Conservation (phyloP, 2,329 filamentous ascomycete genomes). For the Fusarium paranaense region DNA sequence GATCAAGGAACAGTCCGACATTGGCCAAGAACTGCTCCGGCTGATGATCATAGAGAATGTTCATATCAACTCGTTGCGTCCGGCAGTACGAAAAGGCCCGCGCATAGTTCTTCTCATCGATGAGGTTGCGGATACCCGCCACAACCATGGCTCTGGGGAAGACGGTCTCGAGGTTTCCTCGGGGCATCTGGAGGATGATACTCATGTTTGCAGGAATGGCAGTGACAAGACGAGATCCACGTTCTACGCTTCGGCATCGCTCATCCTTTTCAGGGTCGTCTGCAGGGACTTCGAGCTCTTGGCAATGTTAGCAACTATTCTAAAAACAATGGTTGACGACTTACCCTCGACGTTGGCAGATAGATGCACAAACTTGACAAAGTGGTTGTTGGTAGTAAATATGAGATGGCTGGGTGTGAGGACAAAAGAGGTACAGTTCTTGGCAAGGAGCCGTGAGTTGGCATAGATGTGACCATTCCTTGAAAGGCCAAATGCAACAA, state of each 20-base stretch:
- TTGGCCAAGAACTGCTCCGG: slow-evolving; percentile 85
- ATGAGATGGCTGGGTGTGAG: slow-evolving; percentile 86
- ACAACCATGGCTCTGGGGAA: slow-evolving; percentile 93
- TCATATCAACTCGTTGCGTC: slow-evolving; percentile 96
- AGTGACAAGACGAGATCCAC: slow-evolving; percentile 87
- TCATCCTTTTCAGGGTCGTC: slow-evolving; percentile 95
- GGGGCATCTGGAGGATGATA: slow-evolving; percentile 91
- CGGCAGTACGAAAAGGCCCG: slow-evolving; percentile 89
- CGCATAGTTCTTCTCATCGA: slow-evolving; percentile 84
- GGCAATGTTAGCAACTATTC: slow-evolving; percentile 34
- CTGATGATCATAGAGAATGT: slow-evolving; percentile 94
- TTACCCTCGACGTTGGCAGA: slow-evolving; percentile 70
- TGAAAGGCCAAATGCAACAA: slow-evolving; percentile 73
- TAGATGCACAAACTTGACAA: slow-evolving; percentile 94
- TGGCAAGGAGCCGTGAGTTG: slow-evolving; percentile 77
- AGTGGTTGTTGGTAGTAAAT: slow-evolving; percentile 91
- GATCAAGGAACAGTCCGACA: slow-evolving; percentile 81
- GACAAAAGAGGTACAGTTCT: slow-evolving; percentile 92
- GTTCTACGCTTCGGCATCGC: slow-evolving; percentile 89
- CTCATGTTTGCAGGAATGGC: slow-evolving; percentile 90
- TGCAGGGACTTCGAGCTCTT: slow-evolving; percentile 82
- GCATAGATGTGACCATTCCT: slow-evolving; percentile 83
- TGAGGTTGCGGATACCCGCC: slow-evolving; percentile 84
- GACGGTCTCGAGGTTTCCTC: slow-evolving; percentile 95
- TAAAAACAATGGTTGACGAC: slow-evolving; percentile 17